Conservation (phyloP, 768 basidiomycete genomes). For the Hygrocybe punicea region DNA sequence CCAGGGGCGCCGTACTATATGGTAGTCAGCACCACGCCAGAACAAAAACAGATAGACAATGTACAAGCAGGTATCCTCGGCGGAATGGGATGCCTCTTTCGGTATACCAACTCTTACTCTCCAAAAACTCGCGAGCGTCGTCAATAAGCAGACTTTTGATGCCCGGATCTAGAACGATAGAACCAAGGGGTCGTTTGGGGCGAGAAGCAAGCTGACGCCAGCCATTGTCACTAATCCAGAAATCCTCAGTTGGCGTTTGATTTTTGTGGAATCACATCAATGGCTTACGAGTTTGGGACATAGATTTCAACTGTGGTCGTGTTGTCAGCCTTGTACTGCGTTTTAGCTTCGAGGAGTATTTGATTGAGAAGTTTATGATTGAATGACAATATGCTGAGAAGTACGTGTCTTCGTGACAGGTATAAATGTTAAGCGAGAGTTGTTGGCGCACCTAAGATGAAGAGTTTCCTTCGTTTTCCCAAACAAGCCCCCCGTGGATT, state of each 20-base stretch:
- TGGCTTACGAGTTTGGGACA: slow-evolving; percentile 42
- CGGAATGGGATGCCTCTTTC: slow-evolving; percentile 80
- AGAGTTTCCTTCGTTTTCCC: slow-evolving; percentile 38
- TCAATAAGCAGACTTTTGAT: slow-evolving; percentile 60
- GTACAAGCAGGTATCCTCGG: slow-evolving; percentile 65
- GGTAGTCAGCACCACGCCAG: background rate
- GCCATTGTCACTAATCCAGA: slow-evolving; percentile 24
- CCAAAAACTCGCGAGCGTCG: slow-evolving; percentile 69
- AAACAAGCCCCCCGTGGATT: slow-evolving; percentile 34
- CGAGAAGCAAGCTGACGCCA: slow-evolving; percentile 59
- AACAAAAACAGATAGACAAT: slow-evolving; percentile 10
- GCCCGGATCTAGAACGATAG: slow-evolving; percentile 69
- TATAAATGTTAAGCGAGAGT: background rate
- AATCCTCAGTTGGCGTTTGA: background rate
- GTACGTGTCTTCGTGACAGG: background rate
- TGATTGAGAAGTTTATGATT: slow-evolving; percentile 45
- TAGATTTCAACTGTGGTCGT: slow-evolving; percentile 52
- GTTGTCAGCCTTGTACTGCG: slow-evolving; percentile 48
- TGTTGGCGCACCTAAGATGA: slow-evolving; percentile 38
- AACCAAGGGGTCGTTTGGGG: slow-evolving; percentile 61
- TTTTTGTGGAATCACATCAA: background rate
- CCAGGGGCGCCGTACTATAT: slow-evolving; percentile 67
- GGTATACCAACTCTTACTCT: slow-evolving; percentile 67
- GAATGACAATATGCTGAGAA: slow-evolving; percentile 49
- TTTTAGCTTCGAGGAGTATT: slow-evolving; percentile 55